These are phyloP conservation scores for Otatea glauca DNA, from an alignment of 176 grass and related monocot species.

Conservation along the genomic window DNA sequence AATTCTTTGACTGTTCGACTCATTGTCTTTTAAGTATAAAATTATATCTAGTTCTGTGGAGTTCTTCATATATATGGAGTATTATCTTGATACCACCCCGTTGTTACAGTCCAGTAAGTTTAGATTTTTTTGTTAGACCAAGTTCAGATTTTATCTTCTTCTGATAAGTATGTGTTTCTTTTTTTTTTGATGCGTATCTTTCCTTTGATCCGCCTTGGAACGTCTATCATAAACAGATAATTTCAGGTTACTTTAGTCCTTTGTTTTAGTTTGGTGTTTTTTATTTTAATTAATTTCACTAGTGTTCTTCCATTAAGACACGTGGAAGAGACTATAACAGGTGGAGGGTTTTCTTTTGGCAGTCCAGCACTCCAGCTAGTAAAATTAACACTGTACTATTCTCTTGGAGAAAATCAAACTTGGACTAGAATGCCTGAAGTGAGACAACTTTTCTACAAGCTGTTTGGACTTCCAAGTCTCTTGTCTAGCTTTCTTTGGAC, in stretches of 20 bases:
- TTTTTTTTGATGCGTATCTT: background rate
- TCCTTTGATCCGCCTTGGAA: background rate
- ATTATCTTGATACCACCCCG: background rate
- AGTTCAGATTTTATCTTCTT: background rate
- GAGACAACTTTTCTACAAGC: background rate
- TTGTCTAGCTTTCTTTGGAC: background rate
- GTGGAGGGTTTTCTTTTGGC: constrained; percentile 3
- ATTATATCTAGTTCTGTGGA: background rate
- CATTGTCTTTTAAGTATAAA: background rate
- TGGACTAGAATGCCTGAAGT: background rate
- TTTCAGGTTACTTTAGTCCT: background rate
- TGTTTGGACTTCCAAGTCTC: constrained; percentile 11
- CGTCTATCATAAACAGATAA: background rate
- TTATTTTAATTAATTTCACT: background rate
- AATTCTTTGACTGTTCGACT: background rate
- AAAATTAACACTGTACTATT: constrained; percentile 9
- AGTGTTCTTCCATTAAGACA: constrained; percentile 11
- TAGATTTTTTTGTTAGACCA: background rate
- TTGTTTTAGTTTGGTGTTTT: constrained; percentile 2
- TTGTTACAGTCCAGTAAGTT: background rate
- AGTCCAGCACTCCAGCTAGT: background rate
- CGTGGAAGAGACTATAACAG: background rate
- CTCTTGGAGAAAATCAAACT: constrained; percentile 20
- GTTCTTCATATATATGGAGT: background rate
- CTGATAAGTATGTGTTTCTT: background rate